Evolutionary conservation across 495 filamentous ascomycete species (phyloP), one percentile per base, ranked within the genome.

Genomic region (Platismatia glauca): DNA sequence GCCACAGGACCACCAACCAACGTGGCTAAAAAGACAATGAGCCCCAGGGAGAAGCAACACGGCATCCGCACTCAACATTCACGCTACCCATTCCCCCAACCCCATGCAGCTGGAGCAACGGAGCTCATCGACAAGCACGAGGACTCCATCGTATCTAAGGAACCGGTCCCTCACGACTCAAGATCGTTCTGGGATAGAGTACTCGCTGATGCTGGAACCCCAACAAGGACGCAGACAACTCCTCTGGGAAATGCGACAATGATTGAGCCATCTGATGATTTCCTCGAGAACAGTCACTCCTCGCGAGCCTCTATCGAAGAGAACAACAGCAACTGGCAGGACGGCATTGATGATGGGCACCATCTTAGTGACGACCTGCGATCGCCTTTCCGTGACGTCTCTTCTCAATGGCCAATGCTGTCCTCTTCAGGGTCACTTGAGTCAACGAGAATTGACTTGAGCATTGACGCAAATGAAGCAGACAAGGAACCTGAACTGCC

Each of bases 101-200:
- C 22, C 15, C 16, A 50, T 48, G 34, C 34, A 31, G 18, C 31
- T 7, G 29, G 41, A 48, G 27, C 16, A 31, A 22, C 59, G 18
- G 46, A 29, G 39, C 8, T 18, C 50, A 39, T 31, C 27, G 20
- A 50, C 31, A 33, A 58, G 39, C 55, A 57, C 34, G 48, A 60
- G 20, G 33, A 59, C 22, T 46, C 53, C 13, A 53, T 66, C 4
- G 35, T 61, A 31, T 64, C 68, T 4, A 18, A 60, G 18, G 38
- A 66, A 34, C 61, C 68, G 16, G 64, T 68, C 37, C 68, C 66
- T 46, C 63, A 58, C 22, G 48, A 58, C 35, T 66, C 66, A 39
- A 58, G 62, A 43, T 34, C 48, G 22, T 70, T 64, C 48, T 70
- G 68, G 68, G 52, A 64, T 31, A 43, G 60, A 18, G 41, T 68